Percentiles rank a stretch among this genome's conserved stretches.
phyloP scores from a whole-genome alignment of 805 yeast genomes.

The Zygoascus bituminiphila region DNA sequence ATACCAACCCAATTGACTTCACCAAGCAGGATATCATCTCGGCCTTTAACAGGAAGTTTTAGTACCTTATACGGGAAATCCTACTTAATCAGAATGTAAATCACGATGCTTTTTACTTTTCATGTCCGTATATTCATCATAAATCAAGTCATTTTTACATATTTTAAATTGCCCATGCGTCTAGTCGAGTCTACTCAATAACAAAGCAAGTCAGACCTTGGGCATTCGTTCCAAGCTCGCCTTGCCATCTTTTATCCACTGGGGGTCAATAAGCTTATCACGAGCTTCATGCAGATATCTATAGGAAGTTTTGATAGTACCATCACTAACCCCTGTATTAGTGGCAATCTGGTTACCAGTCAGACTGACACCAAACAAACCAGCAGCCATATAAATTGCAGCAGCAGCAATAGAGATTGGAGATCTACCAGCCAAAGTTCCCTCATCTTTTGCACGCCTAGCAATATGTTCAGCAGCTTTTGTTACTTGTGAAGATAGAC shows the following conservation, averaged over 20 bases:
- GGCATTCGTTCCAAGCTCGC: slow-evolving; percentile 44
- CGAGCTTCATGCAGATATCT: slow-evolving; percentile 70
- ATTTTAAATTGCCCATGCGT: not conserved
- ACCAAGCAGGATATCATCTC: slow-evolving; percentile 49
- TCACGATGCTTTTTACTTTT: not conserved
- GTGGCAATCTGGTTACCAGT: slow-evolving; percentile 79
- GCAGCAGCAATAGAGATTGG: slow-evolving; percentile 98
- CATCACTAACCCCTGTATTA: slow-evolving; percentile 92
- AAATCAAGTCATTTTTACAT: not conserved
- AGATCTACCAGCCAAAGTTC: slow-evolving; percentile 91
- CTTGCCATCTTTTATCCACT: slow-evolving; percentile 64
- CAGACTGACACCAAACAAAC: slow-evolving; percentile 73
- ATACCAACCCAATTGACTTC: slow-evolving; percentile 38
- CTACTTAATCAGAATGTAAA: not conserved
- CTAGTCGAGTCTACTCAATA: too few species aligned
- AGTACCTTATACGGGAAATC: too few species aligned
- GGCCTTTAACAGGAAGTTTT: slow-evolving; percentile 34
- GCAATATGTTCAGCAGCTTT: slow-evolving; percentile 93
- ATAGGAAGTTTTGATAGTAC: slow-evolving; percentile 90
- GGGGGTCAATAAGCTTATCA: slow-evolving; percentile 63
- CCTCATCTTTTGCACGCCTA: slow-evolving; percentile 78
- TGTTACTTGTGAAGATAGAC: slow-evolving; percentile 73
- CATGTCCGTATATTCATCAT: not conserved
- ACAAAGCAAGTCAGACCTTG: slow-evolving; percentile 20
- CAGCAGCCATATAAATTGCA: slow-evolving; percentile 86